Base-by-base conservation (phyloP, 1,284 basidiomycete species). In the Ustilago vetiveriae region DNA sequence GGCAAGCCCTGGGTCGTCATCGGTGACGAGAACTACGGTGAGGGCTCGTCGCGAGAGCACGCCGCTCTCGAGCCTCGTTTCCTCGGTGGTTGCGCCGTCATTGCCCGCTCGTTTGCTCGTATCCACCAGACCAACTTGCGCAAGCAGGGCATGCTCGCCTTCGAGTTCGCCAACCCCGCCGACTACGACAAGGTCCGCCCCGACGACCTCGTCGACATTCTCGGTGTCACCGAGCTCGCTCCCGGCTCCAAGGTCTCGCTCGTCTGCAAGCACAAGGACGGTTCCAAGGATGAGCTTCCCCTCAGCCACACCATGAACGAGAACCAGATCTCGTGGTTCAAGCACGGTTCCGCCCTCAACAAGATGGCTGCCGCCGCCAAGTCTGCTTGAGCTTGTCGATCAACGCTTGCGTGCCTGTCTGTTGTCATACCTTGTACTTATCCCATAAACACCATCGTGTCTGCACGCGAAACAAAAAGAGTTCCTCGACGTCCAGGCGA, bases 121-220 rank as follows among this genome's bases (percentile, higher is more conserved):
- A 99, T 99, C 65, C 96, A 99, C 84, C 93, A 98, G 84, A 97
- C 94, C 13, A 98, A 98, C 84, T 85, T 97, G 63, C 96, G 96
- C 86, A 81, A 76, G 72, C 78, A 80, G 65, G 80, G 80, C 52
- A 68, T 82, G 50, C 66, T 82, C 36, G 68, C 80, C 21, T 53
- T 79, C 35, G 76, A 78, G 44, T 82, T 82, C 42, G 49, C 74
- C 66, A 54, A 82, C 70, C 49, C 76, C 14, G 68, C 62, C 42
- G 80, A 81, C 72, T 82, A 82, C 68, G 80, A 82, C 60, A 75
- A 74, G 58, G 75, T 82, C 19, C 68, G 69, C 44, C 59, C 69
- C 29, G 76, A 75, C 41, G 78, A 81, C 65, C 37, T 74, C 2
- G 76, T 80, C 37, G 72, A 74, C 74, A 71, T 82, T 16, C 42